phyloP scores from a whole-genome alignment of 2,329 filamentous ascomycete species.

The Alternaria incomplexa region DNA sequence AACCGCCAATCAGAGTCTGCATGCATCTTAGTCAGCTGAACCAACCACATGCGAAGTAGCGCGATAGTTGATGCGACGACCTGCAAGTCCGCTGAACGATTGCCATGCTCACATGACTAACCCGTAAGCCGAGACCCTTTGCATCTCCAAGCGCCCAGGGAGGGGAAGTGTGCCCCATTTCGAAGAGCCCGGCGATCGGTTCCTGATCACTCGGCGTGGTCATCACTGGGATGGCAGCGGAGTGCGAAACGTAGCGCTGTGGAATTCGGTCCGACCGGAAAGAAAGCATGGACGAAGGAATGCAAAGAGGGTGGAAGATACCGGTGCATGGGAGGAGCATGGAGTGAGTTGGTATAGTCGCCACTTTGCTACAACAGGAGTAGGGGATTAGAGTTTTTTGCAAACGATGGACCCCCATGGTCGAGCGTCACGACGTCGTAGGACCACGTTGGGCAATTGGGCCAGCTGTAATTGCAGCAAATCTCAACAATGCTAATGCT shows the following conservation, averaged over 20 bases:
- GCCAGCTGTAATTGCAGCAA: conserved; percentile 4
- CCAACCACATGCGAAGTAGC: background rate
- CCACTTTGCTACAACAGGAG: conserved; percentile 7
- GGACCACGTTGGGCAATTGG: conserved; percentile 1
- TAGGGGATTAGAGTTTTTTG: conserved; percentile 3
- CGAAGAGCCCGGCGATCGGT: conserved; percentile 4
- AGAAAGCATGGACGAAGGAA: conserved; percentile 3
- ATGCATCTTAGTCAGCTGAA: background rate
- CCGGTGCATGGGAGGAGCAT: conserved; percentile 8
- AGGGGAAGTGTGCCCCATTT: conserved; percentile 2
- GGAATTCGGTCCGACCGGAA: conserved; percentile 10
- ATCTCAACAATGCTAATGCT: conserved; percentile 11
- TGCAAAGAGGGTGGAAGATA: background rate
- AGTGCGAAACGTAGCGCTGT: conserved; percentile 14
- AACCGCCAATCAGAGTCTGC: background rate
- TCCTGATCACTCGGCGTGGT: conserved; percentile 5
- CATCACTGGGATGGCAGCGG: conserved; percentile 3
- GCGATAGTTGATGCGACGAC: background rate
- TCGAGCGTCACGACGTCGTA: background rate
- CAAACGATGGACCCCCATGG: background rate
- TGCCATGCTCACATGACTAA: background rate
- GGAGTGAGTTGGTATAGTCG: conserved; percentile 8
- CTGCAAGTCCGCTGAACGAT: background rate
- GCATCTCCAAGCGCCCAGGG: background rate
- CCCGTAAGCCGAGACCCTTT: background rate